Evolutionary conservation across 768 basidiomycete genomes (phyloP).

Genomic region (Boletus edulis): DNA sequence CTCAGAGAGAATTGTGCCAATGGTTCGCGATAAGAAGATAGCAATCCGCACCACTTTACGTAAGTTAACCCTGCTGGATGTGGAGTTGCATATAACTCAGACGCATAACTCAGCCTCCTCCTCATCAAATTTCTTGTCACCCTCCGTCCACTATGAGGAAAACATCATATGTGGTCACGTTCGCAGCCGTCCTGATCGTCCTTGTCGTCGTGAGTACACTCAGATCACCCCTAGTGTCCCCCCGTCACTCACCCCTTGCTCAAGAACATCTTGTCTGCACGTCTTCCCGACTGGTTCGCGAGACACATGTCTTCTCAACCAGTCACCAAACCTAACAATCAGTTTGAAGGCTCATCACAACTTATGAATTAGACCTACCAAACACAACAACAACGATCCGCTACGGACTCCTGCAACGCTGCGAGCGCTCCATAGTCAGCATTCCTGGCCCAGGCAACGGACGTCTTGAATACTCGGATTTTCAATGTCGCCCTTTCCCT

Average conservation of each 20-base stretch:
- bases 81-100: no score
- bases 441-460: conserved; percentile 46
- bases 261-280: conserved; percentile 58
- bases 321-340: conserved; percentile 18
- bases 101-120: background rate
- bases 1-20: conserved; percentile 23
- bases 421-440: conserved; percentile 49
- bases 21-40: conserved; percentile 9
- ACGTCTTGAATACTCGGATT: conserved; percentile 49
- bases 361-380: conserved; percentile 38
- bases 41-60: no score
- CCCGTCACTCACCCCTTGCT: background rate
- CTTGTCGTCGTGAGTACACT: conserved; percentile 48
- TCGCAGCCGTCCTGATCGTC: conserved; percentile 50
- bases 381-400: conserved; percentile 46
- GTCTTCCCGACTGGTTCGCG: conserved; percentile 63
- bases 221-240: background rate
- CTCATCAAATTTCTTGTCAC: background rate
- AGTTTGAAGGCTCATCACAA: conserved; percentile 41
- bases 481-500: conserved; percentile 67
- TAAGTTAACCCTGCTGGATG: no score
- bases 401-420: conserved; percentile 60
- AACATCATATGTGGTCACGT: conserved; percentile 64
- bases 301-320: conserved; percentile 16
- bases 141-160: conserved; percentile 51